Evolutionary conservation across 345 rosid genomes (phyloP).

Genomic region (Hibiscus tridactylites): DNA sequence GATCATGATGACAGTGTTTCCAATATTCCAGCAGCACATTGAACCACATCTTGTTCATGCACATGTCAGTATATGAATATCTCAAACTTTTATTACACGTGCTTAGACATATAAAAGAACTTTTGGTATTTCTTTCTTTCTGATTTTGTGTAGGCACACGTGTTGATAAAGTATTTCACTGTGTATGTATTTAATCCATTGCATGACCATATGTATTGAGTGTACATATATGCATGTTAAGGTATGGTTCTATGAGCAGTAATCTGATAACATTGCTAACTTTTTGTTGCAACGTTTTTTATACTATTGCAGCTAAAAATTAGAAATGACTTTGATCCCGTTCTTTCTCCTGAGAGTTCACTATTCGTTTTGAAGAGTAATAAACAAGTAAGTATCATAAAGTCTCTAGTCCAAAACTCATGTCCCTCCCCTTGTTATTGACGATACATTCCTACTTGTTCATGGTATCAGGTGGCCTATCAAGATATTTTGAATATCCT

Average conservation of each 20-base stretch:
- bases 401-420: conserved; percentile 2
- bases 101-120: not conserved
- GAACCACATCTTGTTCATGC: conserved; percentile 99
- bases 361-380: conserved; percentile 91
- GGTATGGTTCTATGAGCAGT: not conserved
- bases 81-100: not conserved
- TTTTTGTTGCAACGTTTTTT: conserved; percentile 2
- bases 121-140: not conserved
- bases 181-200: not conserved
- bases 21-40: conserved; percentile 96
- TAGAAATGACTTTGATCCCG: conserved; percentile 99
- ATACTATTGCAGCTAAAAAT: conserved; percentile 69
- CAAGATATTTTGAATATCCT: conserved; percentile 85
- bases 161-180: not conserved
- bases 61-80: conserved; percentile 57
- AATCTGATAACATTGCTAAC: conserved; percentile 3
- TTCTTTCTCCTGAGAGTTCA: conserved; percentile 98
- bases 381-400: conserved; percentile 56
- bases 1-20: conserved; percentile 96
- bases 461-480: conserved; percentile 59
- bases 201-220: not conserved
- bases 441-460: not conserved
- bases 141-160: not conserved
- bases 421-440: conserved; percentile 9
- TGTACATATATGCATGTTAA: not conserved